Evolutionary conservation across 2,329 filamentous ascomycete genomes (phyloP), one percentile per base, ranked within the genome.

Genomic region (Fusarium sulawesiense): DNA sequence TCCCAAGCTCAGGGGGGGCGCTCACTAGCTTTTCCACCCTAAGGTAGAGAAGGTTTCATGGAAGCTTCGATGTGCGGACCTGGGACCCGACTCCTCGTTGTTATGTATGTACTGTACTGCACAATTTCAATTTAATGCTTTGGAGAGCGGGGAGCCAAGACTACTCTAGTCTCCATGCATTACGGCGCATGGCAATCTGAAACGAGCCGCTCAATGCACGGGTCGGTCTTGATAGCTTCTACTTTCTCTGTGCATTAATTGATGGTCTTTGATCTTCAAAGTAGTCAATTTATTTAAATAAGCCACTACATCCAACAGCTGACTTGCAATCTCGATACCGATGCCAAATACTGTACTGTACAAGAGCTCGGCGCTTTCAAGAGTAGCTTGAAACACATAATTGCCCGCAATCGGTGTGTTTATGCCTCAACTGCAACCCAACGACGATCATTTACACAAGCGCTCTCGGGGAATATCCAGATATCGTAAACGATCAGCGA

Each of bases 11-110:
- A 71, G 68, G 64, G 64, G 64, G 60, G 51, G 44, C 64, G 58
- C 34, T 65, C 55, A 30, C 56, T 71, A 71, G 68, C 48, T 40
- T 37, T 30, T 40, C 50, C 50, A 37, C 50, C 41, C 56, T 50
- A 29, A 37, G 44, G 54, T 37, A 62, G 72, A 70, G 73, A 75
- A 75, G 71, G 69, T 70, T 71, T 74, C 66, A 70, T 75, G 62
- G 73, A 75, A 75, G 53, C 67, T 75, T 75, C 71, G 64, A 72
- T 66, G 61, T 53, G 34, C 54, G 48, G 48, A 51, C 60, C 48
- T 53, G 55, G 65, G 46, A 34, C 46, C 65, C 37, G 44, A 25
- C 51, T 63, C 40, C 27, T 64, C 48, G 44, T 40, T 34, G 49
- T 30, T 27, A 23, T 40, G 23, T 51, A 23, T 40, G 23, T 51